A percentile compares a stretch with the other conserved stretches of the same genome.
These are phyloP conservation scores for Pontederia crassipes DNA, from an alignment of 176 grass and related monocot genomes.

Conservation along the genomic window DNA sequence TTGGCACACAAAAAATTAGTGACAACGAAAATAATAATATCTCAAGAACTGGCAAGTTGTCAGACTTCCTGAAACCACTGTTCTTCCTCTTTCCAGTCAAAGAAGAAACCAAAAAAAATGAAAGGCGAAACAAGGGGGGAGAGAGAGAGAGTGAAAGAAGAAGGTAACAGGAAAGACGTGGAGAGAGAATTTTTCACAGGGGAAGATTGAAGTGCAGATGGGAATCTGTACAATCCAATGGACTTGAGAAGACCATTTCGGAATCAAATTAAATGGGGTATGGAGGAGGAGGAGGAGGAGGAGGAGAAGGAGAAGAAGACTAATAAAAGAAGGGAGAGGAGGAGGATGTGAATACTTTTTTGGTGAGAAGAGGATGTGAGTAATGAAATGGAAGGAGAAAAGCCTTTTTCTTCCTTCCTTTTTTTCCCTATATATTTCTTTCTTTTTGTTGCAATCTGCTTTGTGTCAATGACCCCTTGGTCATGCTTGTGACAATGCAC, in stretches of 20 bases:
- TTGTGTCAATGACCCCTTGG: no score
- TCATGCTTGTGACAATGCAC: no score
- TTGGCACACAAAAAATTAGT: no score
- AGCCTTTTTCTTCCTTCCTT: neutral
- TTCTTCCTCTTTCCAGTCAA: neutral
- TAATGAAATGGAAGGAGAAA: neutral
- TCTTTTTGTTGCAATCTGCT: neutral
- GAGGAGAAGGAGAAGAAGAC: constrained; percentile 1
- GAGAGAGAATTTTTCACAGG: neutral
- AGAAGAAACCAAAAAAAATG: neutral
- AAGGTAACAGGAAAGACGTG: neutral
- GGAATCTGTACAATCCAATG: constrained; percentile 24
- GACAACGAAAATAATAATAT: no score
- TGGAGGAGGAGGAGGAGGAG: constrained; percentile 18
- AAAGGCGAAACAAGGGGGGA: neutral
- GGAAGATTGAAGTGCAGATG: neutral
- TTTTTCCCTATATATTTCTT: neutral
- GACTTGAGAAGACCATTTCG: constrained; percentile 10
- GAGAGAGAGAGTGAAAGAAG: neutral
- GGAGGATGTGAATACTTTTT: no score
- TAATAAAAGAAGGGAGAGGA: no score
- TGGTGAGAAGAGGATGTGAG: no score
- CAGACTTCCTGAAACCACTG: no score
- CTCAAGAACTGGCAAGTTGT: no score
- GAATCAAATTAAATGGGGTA: constrained; percentile 12